Conservation (phyloP, 1,284 basidiomycete species). For the Tilletia walkeri region DNA sequence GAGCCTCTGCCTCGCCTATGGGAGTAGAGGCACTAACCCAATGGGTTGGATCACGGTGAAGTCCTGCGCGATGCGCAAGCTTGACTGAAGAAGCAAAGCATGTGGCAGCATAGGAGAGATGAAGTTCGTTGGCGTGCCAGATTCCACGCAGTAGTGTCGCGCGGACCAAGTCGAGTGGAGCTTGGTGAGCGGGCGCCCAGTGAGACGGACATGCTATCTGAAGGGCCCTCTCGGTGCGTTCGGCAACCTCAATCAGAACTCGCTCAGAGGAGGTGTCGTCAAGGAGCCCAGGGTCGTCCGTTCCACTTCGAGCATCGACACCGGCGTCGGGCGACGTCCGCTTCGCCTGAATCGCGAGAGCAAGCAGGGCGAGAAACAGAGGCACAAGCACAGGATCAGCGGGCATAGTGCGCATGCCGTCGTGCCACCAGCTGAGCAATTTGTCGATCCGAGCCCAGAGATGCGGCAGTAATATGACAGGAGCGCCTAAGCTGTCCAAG, state of each 20-base stretch:
- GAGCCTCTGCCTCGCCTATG: constrained; percentile 41
- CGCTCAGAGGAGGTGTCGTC: constrained; percentile 38
- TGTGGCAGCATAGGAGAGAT: constrained; percentile 41
- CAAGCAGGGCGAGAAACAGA: constrained; percentile 42
- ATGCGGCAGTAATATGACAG: constrained; percentile 29
- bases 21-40: constrained; percentile 35
- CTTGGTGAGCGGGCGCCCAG: constrained; percentile 43
- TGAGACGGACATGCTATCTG: constrained; percentile 44
- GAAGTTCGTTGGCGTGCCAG: constrained; percentile 46
- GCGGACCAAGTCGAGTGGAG: constrained; percentile 46
- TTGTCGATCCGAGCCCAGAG: constrained; percentile 41
- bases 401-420: constrained; percentile 41
- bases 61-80: constrained; percentile 43
- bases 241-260: constrained; percentile 40
- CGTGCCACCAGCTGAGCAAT: constrained; percentile 47
- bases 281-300: constrained; percentile 26
- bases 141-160: constrained; percentile 41
- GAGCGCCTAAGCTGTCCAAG: constrained; percentile 36
- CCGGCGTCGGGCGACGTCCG: constrained; percentile 33
- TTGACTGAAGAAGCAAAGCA: constrained; percentile 42
- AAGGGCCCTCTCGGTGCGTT: constrained; percentile 40
- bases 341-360: constrained; percentile 41
- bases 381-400: constrained; percentile 46
- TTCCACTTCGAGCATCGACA: constrained; percentile 27
- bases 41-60: constrained; percentile 42